Conservation (phyloP, 345 rosid genomes). For the Conringia planisiliqua region DNA sequence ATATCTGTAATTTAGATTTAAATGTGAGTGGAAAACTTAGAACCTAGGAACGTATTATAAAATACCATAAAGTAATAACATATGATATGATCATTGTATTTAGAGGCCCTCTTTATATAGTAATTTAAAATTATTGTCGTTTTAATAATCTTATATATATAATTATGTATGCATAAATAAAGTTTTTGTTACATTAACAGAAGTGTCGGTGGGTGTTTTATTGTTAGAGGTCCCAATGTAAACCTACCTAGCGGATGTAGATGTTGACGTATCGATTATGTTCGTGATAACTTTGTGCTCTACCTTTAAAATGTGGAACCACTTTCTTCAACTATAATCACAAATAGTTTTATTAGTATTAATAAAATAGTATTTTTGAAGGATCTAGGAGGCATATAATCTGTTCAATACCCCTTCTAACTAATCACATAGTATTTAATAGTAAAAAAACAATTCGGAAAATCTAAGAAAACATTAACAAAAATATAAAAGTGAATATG, state of each 20-base stretch:
- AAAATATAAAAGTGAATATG: background rate
- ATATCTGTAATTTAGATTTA: background rate
- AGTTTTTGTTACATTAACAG: slow-evolving; percentile 10
- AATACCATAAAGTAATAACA: background rate
- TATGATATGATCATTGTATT: background rate
- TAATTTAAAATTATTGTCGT: background rate
- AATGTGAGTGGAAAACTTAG: background rate
- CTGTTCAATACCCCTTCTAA: background rate
- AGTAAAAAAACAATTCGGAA: background rate
- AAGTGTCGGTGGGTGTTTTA: slow-evolving; percentile 66
- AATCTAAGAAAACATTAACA: background rate
- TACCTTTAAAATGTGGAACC: slow-evolving; percentile 28
- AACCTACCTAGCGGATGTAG: slow-evolving; percentile 26
- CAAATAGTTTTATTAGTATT: background rate
- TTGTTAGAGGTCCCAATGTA: slow-evolving; percentile 29
- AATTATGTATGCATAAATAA: background rate
- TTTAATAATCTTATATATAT: background rate
- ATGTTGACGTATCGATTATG: slow-evolving; percentile 25
- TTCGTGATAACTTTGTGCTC: slow-evolving; percentile 19
- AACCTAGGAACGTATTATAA: slow-evolving; percentile 1
- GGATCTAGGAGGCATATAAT: background rate
- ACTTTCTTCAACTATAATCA: slow-evolving; percentile 22
- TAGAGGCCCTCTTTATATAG: background rate
- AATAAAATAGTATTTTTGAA: background rate
- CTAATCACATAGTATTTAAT: background rate